These are phyloP conservation scores for Rubus idaeus DNA, from an alignment of 306 rosid species.

Conservation along the genomic window DNA sequence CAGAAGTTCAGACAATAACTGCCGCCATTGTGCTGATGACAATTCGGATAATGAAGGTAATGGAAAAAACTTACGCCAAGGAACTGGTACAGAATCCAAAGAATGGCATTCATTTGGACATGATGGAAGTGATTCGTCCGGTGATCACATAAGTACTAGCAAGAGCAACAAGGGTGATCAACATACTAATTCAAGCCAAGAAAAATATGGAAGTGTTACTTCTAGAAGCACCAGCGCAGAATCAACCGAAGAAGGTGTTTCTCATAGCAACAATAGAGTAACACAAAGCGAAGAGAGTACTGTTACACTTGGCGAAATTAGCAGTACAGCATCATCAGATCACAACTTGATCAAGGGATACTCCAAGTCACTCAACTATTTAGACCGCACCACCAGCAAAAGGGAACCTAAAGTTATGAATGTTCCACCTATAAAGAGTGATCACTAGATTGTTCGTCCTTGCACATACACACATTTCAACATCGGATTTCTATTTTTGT, in stretches of 20 bases:
- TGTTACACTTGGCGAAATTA: not conserved
- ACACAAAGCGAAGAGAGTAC: constrained; percentile 9
- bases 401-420: not conserved
- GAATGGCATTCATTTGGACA: constrained; percentile 33
- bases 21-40: not conserved
- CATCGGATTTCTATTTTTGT: constrained; percentile 7
- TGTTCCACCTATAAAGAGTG: constrained; percentile 7
- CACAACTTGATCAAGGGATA: not conserved
- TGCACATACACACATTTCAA: constrained; percentile 6
- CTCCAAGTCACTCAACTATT: not conserved
- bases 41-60: constrained; percentile 12
- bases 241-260: constrained; percentile 15
- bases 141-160: constrained; percentile 19
- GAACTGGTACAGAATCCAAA: constrained; percentile 26
- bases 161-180: constrained; percentile 28
- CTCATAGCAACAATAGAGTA: constrained; percentile 27
- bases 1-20: constrained; percentile 15
- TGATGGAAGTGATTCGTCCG: constrained; percentile 33
- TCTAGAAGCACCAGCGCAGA: constrained; percentile 22
- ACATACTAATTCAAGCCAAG: constrained; percentile 16
- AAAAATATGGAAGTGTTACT: constrained; percentile 16
- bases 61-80: constrained; percentile 20
- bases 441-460: not conserved
- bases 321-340: not conserved
- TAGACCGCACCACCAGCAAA: not conserved